These are phyloP conservation scores for Lentithecium fluviatile DNA, from an alignment of 495 filamentous ascomycete species.

Conservation along the genomic window DNA sequence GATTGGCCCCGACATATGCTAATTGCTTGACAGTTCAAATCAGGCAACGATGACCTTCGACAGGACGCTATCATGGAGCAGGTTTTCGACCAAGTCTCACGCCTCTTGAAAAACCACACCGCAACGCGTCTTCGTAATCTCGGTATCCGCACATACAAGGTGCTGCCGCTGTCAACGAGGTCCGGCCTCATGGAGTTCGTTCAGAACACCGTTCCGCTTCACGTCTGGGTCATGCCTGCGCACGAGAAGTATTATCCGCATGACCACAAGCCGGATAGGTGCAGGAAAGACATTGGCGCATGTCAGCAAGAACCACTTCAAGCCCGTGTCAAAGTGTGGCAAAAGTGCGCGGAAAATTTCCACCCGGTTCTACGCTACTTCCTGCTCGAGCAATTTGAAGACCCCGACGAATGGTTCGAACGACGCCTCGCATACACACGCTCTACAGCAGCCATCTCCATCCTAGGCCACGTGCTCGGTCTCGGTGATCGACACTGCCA, in stretches of 20 bases:
- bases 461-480: conserved; percentile 88
- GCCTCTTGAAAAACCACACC: conserved; percentile 78
- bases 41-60: conserved; percentile 91
- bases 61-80: conserved; percentile 99
- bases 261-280: conserved; percentile 70
- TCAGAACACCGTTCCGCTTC: conserved; percentile 81
- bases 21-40: conserved; percentile 64
- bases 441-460: conserved; percentile 90
- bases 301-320: conserved; percentile 67
- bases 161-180: conserved; percentile 76
- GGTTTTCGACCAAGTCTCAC: conserved; percentile 93
- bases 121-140: conserved; percentile 85
- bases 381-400: conserved; percentile 91
- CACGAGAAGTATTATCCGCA: conserved; percentile 83
- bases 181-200: conserved; percentile 98
- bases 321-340: conserved; percentile 68
- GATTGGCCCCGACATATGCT: background rate
- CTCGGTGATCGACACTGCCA: conserved; percentile 96
- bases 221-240: conserved; percentile 86
- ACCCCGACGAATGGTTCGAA: conserved; percentile 94
- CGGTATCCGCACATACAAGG: conserved; percentile 91
- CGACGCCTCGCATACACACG: conserved; percentile 84
- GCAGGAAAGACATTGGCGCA: conserved; percentile 72
- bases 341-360: conserved; percentile 72
- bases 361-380: conserved; percentile 95